Conservation (phyloP, 2,329 filamentous ascomycete species). For the Magnaporthiopsis incrustans region DNA sequence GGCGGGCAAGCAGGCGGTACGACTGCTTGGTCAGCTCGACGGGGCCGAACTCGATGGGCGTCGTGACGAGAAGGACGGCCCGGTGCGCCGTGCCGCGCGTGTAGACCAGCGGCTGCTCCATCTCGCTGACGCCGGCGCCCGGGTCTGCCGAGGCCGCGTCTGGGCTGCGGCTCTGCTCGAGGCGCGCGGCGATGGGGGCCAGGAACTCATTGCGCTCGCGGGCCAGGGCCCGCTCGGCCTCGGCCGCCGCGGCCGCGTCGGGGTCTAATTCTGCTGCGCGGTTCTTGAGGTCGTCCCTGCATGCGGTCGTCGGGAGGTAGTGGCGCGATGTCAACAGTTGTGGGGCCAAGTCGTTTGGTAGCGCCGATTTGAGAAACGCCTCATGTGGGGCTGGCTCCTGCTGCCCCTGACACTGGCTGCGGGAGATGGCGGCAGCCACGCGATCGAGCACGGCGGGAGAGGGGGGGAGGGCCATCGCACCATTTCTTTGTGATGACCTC, state of each 20-base stretch:
- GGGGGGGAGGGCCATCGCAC: neutral
- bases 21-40: conserved; percentile 20
- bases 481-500: conserved; percentile 6
- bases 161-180: conserved; percentile 3
- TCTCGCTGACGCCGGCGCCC: neutral
- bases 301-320: neutral
- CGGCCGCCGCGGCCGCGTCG: neutral
- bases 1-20: conserved; percentile 19
- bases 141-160: neutral
- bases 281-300: conserved; percentile 5
- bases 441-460: neutral
- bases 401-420: too few species aligned
- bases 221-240: conserved; percentile 2
- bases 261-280: neutral
- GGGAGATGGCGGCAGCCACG: neutral
- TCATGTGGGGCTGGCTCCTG: neutral
- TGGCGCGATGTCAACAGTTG: neutral
- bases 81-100: conserved; percentile 3
- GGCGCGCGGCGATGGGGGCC: conserved; percentile 1
- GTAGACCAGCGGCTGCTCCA: conserved; percentile 5
- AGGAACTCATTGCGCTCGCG: conserved; percentile 7
- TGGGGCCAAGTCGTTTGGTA: neutral
- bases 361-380: neutral
- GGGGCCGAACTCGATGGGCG: conserved; percentile 19
- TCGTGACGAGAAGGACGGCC: conserved; percentile 22